Percentiles rank a stretch among this genome's conserved stretches.
Conservation (phyloP, 257 asterid species). For the Fraxinus americana region DNA sequence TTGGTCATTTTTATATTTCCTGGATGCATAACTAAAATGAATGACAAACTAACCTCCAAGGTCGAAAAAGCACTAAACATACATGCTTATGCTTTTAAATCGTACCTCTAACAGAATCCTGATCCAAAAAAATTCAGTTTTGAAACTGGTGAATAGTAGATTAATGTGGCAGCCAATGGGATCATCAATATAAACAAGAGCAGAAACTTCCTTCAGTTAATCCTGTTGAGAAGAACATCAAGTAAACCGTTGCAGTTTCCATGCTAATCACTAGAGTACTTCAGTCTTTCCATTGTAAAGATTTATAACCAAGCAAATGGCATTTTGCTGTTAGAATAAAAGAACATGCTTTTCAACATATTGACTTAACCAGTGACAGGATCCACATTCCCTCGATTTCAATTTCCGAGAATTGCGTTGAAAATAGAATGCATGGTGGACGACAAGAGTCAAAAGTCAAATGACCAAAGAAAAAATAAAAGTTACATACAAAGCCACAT, state of each 20-base stretch:
- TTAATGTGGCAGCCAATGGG: slow-evolving; percentile 78
- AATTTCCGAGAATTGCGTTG: slow-evolving; percentile 3
- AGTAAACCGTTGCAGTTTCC: slow-evolving; percentile 56
- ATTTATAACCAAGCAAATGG: slow-evolving; percentile 35
- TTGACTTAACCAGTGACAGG: slow-evolving; percentile 18
- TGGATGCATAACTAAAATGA: slow-evolving; percentile 49
- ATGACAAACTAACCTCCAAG: slow-evolving; percentile 90
- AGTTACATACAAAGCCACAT: slow-evolving; percentile 3
- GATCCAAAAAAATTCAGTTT: slow-evolving; percentile 88
- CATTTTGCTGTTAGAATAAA: slow-evolving; percentile 23
- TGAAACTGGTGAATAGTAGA: slow-evolving; percentile 86
- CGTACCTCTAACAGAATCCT: slow-evolving; percentile 96
- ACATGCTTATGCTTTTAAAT: slow-evolving; percentile 79
- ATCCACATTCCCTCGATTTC: slow-evolving; percentile 20
- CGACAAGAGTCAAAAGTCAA: slow-evolving; percentile 8
- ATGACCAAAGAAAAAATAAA: slow-evolving; percentile 11
- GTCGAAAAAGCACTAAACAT: slow-evolving; percentile 68
- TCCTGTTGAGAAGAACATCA: slow-evolving; percentile 80
- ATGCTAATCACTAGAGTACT: slow-evolving; percentile 49
- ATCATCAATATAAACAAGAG: slow-evolving; percentile 76
- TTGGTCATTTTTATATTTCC: slow-evolving; percentile 32
- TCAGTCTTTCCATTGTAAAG: slow-evolving; percentile 34
- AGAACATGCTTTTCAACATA: slow-evolving; percentile 26
- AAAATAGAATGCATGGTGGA: slow-evolving; percentile 11
- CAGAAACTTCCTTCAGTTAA: slow-evolving; percentile 84